Evolutionary conservation across 1,139 yeast genomes (phyloP).

Genomic region (Suhomyces anneliseae): DNA sequence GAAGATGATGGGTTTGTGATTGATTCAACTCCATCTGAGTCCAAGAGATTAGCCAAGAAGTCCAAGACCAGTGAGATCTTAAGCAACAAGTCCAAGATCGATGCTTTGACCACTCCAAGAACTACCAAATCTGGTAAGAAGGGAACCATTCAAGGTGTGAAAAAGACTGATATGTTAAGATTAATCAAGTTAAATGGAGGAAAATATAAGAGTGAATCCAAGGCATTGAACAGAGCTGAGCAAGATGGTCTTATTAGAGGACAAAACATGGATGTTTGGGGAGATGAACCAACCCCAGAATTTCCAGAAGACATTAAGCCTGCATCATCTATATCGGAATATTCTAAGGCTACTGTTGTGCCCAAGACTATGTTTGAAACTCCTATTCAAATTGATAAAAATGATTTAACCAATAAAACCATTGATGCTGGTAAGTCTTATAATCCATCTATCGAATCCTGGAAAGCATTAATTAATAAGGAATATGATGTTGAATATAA

Average conservation of each 20-base stretch:
- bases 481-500: conserved; percentile 69
- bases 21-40: conserved; percentile 37
- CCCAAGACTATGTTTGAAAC: conserved; percentile 59
- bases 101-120: conserved; percentile 51
- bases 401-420: conserved; percentile 25
- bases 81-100: conserved; percentile 74
- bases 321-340: conserved; percentile 37
- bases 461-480: conserved; percentile 69
- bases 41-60: conserved; percentile 32
- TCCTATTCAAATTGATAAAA: conserved; percentile 54
- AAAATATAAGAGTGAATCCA: conserved; percentile 52
- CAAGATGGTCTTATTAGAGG: conserved; percentile 62
- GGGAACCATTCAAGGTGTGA: conserved; percentile 59
- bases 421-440: conserved; percentile 91
- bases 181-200: conserved; percentile 81
- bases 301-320: conserved; percentile 27
- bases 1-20: conserved; percentile 61
- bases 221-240: conserved; percentile 51
- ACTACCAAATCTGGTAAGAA: conserved; percentile 18
- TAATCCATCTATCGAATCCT: conserved; percentile 82
- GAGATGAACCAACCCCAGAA: conserved; percentile 42
- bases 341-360: conserved; percentile 49
- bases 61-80: conserved; percentile 76
- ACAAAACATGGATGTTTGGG: conserved; percentile 69
- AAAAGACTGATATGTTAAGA: conserved; percentile 63